Percentiles rank a stretch among this genome's conserved stretches.
phyloP scores from a whole-genome alignment of 148 eudicot genomes.

The Cornus kousa region DNA sequence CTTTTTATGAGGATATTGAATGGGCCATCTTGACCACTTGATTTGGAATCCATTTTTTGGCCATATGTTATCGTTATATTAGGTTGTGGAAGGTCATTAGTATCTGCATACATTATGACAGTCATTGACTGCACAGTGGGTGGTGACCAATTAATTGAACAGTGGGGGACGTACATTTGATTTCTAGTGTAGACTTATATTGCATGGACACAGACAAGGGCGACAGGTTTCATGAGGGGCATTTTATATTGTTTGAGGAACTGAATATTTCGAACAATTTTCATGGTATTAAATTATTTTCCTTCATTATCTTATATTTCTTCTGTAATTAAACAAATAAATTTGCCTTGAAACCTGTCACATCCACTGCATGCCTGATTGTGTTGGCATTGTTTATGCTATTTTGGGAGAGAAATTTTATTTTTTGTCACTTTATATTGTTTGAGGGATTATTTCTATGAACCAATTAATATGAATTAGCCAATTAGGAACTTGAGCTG shows the following conservation, averaged over 20 bases:
- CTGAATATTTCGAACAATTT: background rate
- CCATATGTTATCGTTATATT: background rate
- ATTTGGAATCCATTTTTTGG: background rate
- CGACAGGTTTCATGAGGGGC: background rate
- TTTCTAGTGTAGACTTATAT: background rate
- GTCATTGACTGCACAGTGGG: background rate
- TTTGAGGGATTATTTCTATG: background rate
- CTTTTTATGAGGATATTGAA: background rate
- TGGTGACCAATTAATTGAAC: background rate
- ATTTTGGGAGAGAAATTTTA: background rate
- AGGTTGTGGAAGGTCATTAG: background rate
- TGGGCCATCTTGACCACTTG: slow-evolving; percentile 8
- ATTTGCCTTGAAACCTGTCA: background rate
- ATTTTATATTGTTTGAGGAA: background rate
- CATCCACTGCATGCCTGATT: background rate
- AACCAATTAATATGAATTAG: background rate
- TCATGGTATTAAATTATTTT: background rate
- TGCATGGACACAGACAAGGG: background rate
- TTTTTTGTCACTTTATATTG: background rate
- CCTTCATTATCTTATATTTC: background rate
- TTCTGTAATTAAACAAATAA: background rate
- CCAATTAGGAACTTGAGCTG: background rate
- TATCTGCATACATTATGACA: background rate
- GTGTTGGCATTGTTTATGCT: background rate
- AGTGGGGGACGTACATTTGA: background rate